Evolutionary conservation across 129 eudicot genomes (phyloP), one percentile per base, ranked within the genome.

Genomic region (Lactuca saligna): DNA sequence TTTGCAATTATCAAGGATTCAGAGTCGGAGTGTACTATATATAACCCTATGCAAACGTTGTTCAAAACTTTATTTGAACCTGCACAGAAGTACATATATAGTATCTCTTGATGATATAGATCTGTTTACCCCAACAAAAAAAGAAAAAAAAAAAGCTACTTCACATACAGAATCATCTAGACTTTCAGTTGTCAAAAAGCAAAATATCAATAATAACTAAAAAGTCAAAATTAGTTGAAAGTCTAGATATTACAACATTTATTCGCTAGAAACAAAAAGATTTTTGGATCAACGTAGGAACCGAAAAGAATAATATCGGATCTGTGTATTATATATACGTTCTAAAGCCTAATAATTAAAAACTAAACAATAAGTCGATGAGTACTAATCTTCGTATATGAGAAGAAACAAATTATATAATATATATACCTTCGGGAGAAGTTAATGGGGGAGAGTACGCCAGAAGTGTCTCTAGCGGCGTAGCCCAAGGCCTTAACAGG

Each of bases 401-500:
- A 7, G 13, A 51, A 69, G 34, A 20, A 58, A 4, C 5, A 50
- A 33, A 49, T 7, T 12, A 57, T 0, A 25, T 25, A 25, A 25
- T 25, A 25, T 25, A 25, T 25, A 25, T 61, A 84, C 86, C 86
- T 81, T 25, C 89, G 63, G 31, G 90, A 85, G 82, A 85, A 85
- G 2, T 81, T 85, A 61, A 85, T 57, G 17, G 80, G 86, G 16
- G 86, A 81, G 57, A 84, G 76, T 58, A 53, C 35, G 32, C 86
- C 84, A 10, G 86, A 85, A 4, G 80, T 6, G 69, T 85, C 86
- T 49, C 74, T 79, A 4, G 90, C 88, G 49, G 90, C 90, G 72
- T 74, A 84, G 20, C 89, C 89, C 17, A 78, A 71, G 61, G 89
- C 86, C 61, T 78, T 81, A 57, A 84, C 79, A 0, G 86, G 86